Evolutionary conservation across 1,139 yeast species (phyloP).

Genomic region (Blastobotrys ciferrii): DNA sequence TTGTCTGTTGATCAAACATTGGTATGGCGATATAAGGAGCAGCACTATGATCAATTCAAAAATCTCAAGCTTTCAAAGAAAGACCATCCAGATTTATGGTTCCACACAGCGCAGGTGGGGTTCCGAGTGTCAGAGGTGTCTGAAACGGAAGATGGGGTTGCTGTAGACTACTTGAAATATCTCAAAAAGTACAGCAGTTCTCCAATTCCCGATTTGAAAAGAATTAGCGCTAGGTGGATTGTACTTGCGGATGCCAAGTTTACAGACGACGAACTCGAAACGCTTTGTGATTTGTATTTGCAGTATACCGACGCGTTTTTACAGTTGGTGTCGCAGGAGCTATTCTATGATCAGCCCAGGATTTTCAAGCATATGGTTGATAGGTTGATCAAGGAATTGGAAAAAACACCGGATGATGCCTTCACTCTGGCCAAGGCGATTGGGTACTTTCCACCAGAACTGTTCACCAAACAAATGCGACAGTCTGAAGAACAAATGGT

Average conservation of each 20-base stretch:
- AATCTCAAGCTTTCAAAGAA: conserved; percentile 14
- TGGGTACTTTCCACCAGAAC: conserved; percentile 21
- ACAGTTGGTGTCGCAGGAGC: conserved; percentile 21
- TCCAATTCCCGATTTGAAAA: conserved; percentile 17
- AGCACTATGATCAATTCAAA: conserved; percentile 17
- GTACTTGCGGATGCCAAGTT: conserved; percentile 24
- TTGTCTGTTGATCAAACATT: conserved; percentile 14
- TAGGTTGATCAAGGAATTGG: conserved; percentile 14
- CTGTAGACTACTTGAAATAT: conserved; percentile 19
- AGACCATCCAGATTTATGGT: conserved; percentile 17
- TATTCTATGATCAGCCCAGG: conserved; percentile 26
- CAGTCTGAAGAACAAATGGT: not conserved
- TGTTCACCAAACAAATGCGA: conserved; percentile 16
- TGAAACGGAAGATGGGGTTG: conserved; percentile 21
- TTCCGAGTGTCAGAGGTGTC: conserved; percentile 27
- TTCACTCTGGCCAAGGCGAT: conserved; percentile 8
- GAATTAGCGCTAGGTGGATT: conserved; percentile 30
- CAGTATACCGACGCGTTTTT: conserved; percentile 17
- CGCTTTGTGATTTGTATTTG: conserved; percentile 21
- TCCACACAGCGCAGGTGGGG: conserved; percentile 20
- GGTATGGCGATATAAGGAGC: not conserved
- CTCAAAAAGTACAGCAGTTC: conserved; percentile 17
- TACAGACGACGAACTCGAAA: conserved; percentile 18
- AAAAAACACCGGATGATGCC: conserved; percentile 2
- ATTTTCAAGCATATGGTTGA: conserved; percentile 20